Base-by-base conservation (phyloP, 2,329 filamentous ascomycete genomes). In the Aureobasidium sp. region DNA sequence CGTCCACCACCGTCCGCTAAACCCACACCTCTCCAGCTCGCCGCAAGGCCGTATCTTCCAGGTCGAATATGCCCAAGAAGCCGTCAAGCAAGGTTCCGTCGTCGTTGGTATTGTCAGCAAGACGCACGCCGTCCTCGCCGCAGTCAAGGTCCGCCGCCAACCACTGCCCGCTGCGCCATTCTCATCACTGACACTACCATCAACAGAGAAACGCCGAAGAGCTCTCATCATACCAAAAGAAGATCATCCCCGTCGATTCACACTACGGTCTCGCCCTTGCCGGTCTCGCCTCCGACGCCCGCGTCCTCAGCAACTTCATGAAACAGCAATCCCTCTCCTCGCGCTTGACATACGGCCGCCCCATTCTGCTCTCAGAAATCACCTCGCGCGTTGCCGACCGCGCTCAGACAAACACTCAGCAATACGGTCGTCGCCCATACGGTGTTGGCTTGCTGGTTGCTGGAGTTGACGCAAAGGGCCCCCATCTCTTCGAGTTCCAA, bases 241-340 rank as follows among this genome's bases (percentile, higher is more conserved):
- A 99, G 82, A 87, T 99, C 74, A 97, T 99, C 77, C 85, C 88
- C 70, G 88, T 99, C 78, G 94, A 99, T 77, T 90, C 93, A 71
- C 94, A 99, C 78, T 88, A 94, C 70, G 94, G 92, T 68, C 87
- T 99, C 71, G 91, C 93, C 71, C 95, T 99, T 71, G 94, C 94
- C 68, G 94, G 94, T 70, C 90, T 99, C 65, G 94, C 94, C 68
- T 97, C 93, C 63, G 94, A 99, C 77, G 94, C 93, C 73, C 94
- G 94, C 72, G 94, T 99, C 70, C 91, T 99, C 70, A 97, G 92
- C 82, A 99, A 99, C 85, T 99, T 97, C 82, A 97, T 99, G 93
- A 97, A 97, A 82, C 91, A 96, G 79, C 94, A 97, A 80, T 96
- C 91, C 66, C 90, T 99, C 71, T 89, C 90, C 71, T 93, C 94